These are phyloP conservation scores for Trichosporon inkin DNA, from an alignment of 1,284 basidiomycete genomes.

Conservation along the genomic window DNA sequence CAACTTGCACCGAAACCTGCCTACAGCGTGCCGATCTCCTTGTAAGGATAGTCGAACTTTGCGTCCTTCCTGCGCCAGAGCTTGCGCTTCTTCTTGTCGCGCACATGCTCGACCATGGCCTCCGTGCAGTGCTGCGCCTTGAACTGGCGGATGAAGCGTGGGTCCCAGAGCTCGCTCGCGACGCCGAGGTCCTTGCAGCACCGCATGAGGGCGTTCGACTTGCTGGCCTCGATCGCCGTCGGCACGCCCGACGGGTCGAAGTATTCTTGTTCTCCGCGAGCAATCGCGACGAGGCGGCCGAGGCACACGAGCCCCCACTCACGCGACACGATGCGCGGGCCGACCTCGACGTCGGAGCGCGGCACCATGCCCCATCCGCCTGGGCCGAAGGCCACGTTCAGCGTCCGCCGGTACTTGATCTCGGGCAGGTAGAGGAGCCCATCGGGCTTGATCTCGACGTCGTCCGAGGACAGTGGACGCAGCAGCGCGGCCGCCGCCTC, in stretches of 20 bases:
- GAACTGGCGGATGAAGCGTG: slow-evolving; percentile 90
- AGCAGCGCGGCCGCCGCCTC: slow-evolving; percentile 71
- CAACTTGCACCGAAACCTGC: too few relatives aligned
- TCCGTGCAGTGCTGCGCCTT: slow-evolving; percentile 80
- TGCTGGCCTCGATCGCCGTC: slow-evolving; percentile 91
- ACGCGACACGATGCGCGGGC: slow-evolving; percentile 79
- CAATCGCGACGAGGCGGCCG: slow-evolving; percentile 82
- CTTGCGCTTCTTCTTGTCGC: slow-evolving; percentile 86
- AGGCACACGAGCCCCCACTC: slow-evolving; percentile 94
- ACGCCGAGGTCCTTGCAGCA: slow-evolving; percentile 97
- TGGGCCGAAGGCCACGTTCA: slow-evolving; percentile 93
- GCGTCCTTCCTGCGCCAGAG: slow-evolving; percentile 83
- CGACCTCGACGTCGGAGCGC: slow-evolving; percentile 85
- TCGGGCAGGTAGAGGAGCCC: slow-evolving; percentile 94
- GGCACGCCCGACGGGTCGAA: slow-evolving; percentile 88
- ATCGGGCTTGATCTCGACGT: slow-evolving; percentile 53
- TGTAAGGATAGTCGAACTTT: slow-evolving; percentile 81
- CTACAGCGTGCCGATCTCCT: slow-evolving; percentile 54
- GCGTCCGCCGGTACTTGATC: slow-evolving; percentile 92
- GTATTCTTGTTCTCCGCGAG: slow-evolving; percentile 94
- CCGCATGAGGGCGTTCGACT: slow-evolving; percentile 94
- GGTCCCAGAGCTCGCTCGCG: slow-evolving; percentile 97
- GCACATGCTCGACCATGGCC: slow-evolving; percentile 74
- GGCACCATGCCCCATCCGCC: slow-evolving; percentile 97
- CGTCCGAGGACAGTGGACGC: slow-evolving; percentile 63